These are phyloP conservation scores for Dictyostelium brefeldianum DNA, from an alignment of 78 protist genomes.

Conservation along the genomic window DNA sequence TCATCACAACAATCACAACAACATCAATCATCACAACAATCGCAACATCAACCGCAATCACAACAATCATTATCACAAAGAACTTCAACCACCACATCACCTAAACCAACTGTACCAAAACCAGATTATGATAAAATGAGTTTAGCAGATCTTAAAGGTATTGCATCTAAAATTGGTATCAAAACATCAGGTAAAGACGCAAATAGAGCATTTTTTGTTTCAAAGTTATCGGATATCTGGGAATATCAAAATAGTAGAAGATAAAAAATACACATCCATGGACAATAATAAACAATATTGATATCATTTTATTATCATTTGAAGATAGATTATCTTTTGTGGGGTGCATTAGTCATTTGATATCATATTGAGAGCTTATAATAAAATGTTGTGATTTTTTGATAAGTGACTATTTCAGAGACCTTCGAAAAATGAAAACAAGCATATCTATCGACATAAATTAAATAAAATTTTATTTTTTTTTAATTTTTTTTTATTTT, in stretches of 20 bases:
- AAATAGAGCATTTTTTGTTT: conserved; percentile 16
- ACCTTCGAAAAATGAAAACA: no score
- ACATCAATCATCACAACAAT: neutral
- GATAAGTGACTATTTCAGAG: no score
- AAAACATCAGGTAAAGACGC: conserved; percentile 57
- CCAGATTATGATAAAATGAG: conserved; percentile 72
- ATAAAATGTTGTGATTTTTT: no score
- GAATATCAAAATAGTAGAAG: conserved; percentile 16
- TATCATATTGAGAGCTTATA: no score
- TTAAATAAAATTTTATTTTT: no score
- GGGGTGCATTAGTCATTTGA: no score
- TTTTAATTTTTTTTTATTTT: no score
- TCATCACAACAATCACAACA: neutral
- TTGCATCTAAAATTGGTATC: conserved; percentile 19
- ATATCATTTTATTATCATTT: no score
- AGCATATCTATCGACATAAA: no score
- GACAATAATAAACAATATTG: no score
- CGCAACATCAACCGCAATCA: neutral
- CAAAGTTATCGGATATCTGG: conserved; percentile 43
- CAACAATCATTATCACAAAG: neutral
- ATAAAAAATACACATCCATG: no score
- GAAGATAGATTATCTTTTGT: no score
- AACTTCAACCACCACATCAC: neutral
- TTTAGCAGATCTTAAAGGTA: conserved; percentile 34
- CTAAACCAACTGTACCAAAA: neutral